phyloP scores from a whole-genome alignment of 2,329 filamentous ascomycete genomes.

The Penicillium digitatum region DNA sequence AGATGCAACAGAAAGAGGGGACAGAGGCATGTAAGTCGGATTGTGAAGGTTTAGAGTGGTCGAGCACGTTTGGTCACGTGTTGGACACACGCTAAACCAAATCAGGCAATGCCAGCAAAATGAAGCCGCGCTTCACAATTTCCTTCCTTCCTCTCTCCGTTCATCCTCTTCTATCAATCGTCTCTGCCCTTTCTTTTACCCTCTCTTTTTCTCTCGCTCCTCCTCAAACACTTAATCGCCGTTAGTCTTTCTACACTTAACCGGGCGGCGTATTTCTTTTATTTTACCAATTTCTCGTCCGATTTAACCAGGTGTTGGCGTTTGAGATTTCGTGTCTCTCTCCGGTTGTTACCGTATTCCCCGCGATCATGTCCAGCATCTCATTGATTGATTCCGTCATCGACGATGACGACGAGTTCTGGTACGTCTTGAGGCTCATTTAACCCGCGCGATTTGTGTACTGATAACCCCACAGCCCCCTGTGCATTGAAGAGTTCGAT shows the following conservation, averaged over 20 bases:
- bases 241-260: constrained; percentile 24
- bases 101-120: constrained; percentile 29
- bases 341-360: constrained; percentile 22
- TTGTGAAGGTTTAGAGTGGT: constrained; percentile 29
- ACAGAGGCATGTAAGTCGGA: constrained; percentile 24
- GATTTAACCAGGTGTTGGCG: constrained; percentile 20
- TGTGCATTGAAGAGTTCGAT: constrained; percentile 98
- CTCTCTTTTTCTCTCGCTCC: constrained; percentile 8
- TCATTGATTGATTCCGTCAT: constrained; percentile 48
- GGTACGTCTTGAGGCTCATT: constrained; percentile 30
- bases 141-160: constrained; percentile 25
- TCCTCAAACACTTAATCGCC: constrained; percentile 13
- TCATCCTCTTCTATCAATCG: constrained; percentile 24
- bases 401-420: constrained; percentile 49
- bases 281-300: constrained; percentile 14
- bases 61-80: constrained; percentile 26
- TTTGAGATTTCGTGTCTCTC: constrained; percentile 25
- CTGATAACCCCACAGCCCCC: constrained; percentile 60
- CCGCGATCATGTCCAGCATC: constrained; percentile 43
- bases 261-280: constrained; percentile 16
- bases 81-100: constrained; percentile 20
- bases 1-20: constrained; percentile 18
- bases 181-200: constrained; percentile 9
- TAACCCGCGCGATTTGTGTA: neutral
- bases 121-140: constrained; percentile 27